phyloP scores from a whole-genome alignment of 2,329 filamentous ascomycete species.

The Cyanodermella asteris region DNA sequence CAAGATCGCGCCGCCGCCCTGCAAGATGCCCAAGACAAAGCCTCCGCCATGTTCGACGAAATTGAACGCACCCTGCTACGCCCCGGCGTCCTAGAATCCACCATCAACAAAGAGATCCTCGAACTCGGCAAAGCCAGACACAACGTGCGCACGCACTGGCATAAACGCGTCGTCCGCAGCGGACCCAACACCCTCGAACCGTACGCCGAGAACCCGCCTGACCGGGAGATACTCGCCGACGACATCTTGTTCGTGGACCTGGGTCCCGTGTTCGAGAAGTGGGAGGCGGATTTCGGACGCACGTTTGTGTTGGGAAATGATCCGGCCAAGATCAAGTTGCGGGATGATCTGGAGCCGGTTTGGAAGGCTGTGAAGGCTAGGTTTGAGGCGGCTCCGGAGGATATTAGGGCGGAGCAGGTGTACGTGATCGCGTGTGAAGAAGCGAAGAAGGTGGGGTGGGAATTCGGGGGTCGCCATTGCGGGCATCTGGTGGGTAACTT shows the following conservation, averaged over 20 bases:
- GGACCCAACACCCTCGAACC: constrained; percentile 28
- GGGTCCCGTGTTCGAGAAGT: constrained; percentile 29
- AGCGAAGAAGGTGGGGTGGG: too few species aligned
- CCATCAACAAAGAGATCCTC: constrained; percentile 26
- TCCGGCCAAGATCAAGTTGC: constrained; percentile 21
- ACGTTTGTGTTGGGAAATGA: constrained; percentile 29
- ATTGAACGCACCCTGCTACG: constrained; percentile 25
- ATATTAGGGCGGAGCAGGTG: too few species aligned
- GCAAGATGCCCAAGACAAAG: constrained; percentile 25
- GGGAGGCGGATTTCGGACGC: constrained; percentile 32
- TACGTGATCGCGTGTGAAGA: too few species aligned
- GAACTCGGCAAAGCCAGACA: constrained; percentile 21
- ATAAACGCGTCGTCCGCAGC: constrained; percentile 28
- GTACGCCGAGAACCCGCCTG: constrained; percentile 27
- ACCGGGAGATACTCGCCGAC: constrained; percentile 24
- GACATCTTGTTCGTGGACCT: constrained; percentile 32
- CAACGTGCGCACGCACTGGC: constrained; percentile 28
- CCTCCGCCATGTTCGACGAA: constrained; percentile 23
- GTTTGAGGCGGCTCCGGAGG: too few species aligned
- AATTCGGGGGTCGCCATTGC: too few species aligned
- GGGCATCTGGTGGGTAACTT: too few species aligned
- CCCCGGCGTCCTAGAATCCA: constrained; percentile 26
- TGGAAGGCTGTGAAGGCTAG: too few species aligned
- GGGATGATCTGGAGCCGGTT: too few species aligned
- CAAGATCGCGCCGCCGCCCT: constrained; percentile 17